These are phyloP conservation scores for Athelia sp. DNA, from an alignment of 1,284 basidiomycete species.

Conservation along the genomic window DNA sequence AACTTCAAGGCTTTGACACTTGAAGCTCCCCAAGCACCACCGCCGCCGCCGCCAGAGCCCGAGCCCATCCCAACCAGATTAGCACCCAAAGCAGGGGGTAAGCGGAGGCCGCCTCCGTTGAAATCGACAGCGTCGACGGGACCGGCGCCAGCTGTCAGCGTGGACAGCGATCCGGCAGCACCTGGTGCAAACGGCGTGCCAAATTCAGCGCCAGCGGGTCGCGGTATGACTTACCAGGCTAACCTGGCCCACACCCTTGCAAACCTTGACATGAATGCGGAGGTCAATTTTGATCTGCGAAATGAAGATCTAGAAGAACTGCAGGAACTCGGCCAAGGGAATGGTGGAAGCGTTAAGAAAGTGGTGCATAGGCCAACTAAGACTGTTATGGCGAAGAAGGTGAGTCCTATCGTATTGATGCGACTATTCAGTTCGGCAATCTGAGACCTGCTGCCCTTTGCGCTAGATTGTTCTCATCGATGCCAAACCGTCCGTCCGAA, in stretches of 20 bases:
- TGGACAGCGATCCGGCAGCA: constrained; percentile 17
- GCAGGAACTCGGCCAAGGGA: constrained; percentile 91
- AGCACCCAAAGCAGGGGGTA: constrained; percentile 33
- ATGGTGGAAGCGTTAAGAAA: constrained; percentile 95
- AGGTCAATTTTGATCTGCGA: constrained; percentile 72
- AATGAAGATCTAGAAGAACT: constrained; percentile 83
- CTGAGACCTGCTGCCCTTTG: background rate
- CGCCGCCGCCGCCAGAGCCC: constrained; percentile 35
- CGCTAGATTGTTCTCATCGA: constrained; percentile 95
- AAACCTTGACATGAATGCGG: constrained; percentile 68
- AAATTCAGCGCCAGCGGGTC: constrained; percentile 32
- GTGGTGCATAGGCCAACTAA: constrained; percentile 91
- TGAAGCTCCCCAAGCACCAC: constrained; percentile 37
- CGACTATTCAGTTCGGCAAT: too few relatives aligned
- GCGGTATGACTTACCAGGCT: constrained; percentile 63
- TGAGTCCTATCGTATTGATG: too few relatives aligned
- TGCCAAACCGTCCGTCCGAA: constrained; percentile 92
- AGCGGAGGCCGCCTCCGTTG: constrained; percentile 63
- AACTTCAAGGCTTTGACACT: constrained; percentile 77
- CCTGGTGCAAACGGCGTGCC: constrained; percentile 32
- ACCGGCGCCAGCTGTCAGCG: constrained; percentile 33
- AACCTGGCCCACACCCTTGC: constrained; percentile 72
- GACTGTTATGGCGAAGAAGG: constrained; percentile 94
- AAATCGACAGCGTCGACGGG: constrained; percentile 41
- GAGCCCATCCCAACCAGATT: constrained; percentile 30